Percentiles rank a stretch among this genome's conserved stretches.
Conservation (phyloP, 768 basidiomycete species). For the Rhodotorula paludigena region DNA sequence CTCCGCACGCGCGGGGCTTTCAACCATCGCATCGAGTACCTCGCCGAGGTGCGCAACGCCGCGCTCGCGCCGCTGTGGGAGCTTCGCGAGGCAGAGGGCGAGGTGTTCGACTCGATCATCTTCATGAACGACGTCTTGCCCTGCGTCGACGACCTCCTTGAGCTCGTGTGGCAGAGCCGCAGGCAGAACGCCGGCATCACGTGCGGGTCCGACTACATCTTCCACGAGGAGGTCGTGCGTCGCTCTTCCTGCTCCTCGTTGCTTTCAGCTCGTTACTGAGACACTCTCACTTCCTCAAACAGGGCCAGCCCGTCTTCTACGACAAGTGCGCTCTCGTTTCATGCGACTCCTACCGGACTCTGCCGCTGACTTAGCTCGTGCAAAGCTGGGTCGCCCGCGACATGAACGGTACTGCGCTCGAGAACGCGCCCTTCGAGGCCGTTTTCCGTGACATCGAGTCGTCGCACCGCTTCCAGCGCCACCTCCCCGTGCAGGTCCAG, state of each 20-base stretch:
- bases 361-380: not conserved
- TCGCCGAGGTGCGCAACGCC: constrained; percentile 99
- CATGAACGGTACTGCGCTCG: constrained; percentile 95
- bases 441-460: constrained; percentile 82
- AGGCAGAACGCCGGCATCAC: constrained; percentile 95
- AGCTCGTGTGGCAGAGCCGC: constrained; percentile 92
- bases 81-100: constrained; percentile 80
- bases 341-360: not conserved
- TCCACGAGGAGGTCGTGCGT: constrained; percentile 84
- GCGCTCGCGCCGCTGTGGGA: constrained; percentile 95
- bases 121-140: constrained; percentile 99
- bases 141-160: constrained; percentile 93
- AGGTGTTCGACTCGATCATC: constrained; percentile 91
- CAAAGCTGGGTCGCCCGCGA: constrained; percentile 93
- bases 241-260: no score
- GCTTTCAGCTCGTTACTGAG: not conserved
- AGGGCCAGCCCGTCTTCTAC: constrained; percentile 88
- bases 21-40: constrained; percentile 99
- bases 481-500: constrained; percentile 93
- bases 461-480: constrained; percentile 74
- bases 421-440: constrained; percentile 92
- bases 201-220: constrained; percentile 98
- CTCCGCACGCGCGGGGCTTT: constrained; percentile 90
- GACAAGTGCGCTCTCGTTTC: constrained; percentile 39
- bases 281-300: not conserved